Conservation (phyloP, 208 protist species). For the Leptomonas pyrrhocoris region DNA sequence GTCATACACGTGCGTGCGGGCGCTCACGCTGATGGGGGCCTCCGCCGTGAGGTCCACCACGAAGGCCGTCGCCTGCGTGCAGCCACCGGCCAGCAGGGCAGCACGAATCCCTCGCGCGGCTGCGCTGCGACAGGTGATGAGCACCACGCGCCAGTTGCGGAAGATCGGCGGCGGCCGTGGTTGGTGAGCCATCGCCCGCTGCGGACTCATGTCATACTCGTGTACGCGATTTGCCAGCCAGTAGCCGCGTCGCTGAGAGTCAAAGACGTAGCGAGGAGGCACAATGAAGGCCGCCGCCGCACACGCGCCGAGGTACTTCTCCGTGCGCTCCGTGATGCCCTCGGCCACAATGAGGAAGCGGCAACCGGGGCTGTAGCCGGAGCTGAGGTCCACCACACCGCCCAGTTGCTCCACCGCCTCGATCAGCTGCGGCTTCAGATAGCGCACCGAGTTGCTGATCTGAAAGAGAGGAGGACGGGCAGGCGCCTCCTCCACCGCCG, state of each 20-base stretch:
- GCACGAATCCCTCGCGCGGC: conserved; percentile 52
- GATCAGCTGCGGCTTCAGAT: conserved; percentile 41
- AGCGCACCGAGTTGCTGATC: conserved; percentile 63
- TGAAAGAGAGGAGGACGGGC: conserved; percentile 46
- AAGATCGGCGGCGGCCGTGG: conserved; percentile 29
- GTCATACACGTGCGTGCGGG: conserved; percentile 1
- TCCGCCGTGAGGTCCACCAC: conserved; percentile 30
- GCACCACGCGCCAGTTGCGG: conserved; percentile 63
- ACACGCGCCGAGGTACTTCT: conserved; percentile 78
- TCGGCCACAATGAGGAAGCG: conserved; percentile 69
- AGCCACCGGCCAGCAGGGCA: conserved; percentile 66
- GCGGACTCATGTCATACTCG: conserved; percentile 69
- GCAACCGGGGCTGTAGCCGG: conserved; percentile 39
- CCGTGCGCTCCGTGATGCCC: conserved; percentile 73
- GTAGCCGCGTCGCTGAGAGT: conserved; percentile 54
- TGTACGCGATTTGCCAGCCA: conserved; percentile 56
- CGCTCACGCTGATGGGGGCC: background rate
- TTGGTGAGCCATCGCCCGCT: conserved; percentile 24
- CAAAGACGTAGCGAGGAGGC: conserved; percentile 67
- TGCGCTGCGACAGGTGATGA: conserved; percentile 42
- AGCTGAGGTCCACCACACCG: conserved; percentile 47
- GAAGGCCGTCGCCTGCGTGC: conserved; percentile 36
- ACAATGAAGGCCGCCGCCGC: conserved; percentile 67
- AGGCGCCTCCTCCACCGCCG: background rate
- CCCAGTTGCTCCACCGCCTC: conserved; percentile 50